Evolutionary conservation across 2,329 filamentous ascomycete genomes (phyloP).

Genomic region (Paradendryphiella salina): DNA sequence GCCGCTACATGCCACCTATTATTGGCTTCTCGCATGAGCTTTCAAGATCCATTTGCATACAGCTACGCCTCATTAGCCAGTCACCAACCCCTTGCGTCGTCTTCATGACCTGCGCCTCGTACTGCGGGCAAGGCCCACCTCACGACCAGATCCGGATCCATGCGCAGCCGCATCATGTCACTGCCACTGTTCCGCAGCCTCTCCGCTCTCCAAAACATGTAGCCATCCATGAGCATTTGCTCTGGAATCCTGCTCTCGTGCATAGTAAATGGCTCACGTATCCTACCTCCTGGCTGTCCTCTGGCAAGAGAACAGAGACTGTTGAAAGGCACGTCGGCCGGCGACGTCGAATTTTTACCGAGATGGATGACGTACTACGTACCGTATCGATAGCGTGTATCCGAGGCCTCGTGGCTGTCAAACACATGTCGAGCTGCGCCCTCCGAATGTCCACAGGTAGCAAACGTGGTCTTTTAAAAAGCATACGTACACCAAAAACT

Average conservation of each 20-base stretch:
- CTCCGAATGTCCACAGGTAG: not conserved
- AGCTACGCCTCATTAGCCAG: slow-evolving; percentile 2
- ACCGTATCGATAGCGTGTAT: slow-evolving; percentile 12
- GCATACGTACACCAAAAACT: not conserved
- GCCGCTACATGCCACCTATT: slow-evolving; percentile 2
- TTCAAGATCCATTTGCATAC: slow-evolving; percentile 4
- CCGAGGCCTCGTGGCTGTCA: slow-evolving; percentile 3
- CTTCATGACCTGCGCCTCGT: slow-evolving; percentile 19
- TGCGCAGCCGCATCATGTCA: slow-evolving; percentile 13
- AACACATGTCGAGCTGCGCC: slow-evolving; percentile 6
- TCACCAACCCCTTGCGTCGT: slow-evolving; percentile 2
- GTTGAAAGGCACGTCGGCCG: no score
- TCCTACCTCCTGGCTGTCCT: not conserved
- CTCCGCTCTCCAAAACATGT: not conserved
- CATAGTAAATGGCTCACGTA: not conserved
- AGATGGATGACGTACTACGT: slow-evolving; percentile 12
- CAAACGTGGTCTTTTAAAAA: not conserved
- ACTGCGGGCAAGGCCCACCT: slow-evolving; percentile 15
- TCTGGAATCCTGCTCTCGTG: no score
- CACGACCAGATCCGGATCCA: slow-evolving; percentile 6
- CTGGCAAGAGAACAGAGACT: no score
- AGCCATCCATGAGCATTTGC: not conserved
- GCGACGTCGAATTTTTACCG: slow-evolving; percentile 5
- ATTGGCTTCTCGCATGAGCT: slow-evolving; percentile 9
- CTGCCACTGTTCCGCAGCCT: slow-evolving; percentile 4